phyloP scores from a whole-genome alignment of 331 rosid genomes.

The Pyrus hybrid region DNA sequence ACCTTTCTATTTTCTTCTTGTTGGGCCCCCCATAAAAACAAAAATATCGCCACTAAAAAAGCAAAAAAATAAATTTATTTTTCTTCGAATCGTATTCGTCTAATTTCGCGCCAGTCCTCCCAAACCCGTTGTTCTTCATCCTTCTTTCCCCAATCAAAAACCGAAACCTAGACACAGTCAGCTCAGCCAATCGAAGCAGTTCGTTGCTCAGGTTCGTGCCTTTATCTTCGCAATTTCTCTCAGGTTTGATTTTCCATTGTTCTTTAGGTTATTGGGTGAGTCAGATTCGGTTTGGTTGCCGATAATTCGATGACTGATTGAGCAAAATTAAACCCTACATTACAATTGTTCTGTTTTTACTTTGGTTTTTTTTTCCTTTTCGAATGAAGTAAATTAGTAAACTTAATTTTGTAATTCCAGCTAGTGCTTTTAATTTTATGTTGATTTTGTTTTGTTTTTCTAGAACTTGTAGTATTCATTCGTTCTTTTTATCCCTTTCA shows the following conservation, averaged over 20 bases:
- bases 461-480: background rate
- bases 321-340: too few relatives aligned
- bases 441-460: too few relatives aligned
- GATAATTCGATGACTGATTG: background rate
- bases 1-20: background rate
- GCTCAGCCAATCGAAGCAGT: background rate
- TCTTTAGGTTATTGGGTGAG: background rate
- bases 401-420: too few relatives aligned
- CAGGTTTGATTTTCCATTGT: background rate
- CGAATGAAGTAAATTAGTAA: too few relatives aligned
- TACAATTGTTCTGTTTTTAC: too few relatives aligned
- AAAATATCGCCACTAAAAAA: background rate
- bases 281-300: background rate
- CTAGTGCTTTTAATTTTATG: too few relatives aligned
- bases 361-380: too few relatives aligned
- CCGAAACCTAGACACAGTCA: background rate
- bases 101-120: background rate
- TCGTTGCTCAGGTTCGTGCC: background rate
- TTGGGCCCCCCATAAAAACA: background rate
- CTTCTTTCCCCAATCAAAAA: background rate
- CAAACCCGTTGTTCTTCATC: background rate
- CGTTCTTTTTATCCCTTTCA: background rate
- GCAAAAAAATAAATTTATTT: background rate
- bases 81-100: background rate
- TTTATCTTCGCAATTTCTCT: background rate